Evolutionary conservation across 495 filamentous ascomycete species (phyloP).

Genomic region (Letharia columbiana): DNA sequence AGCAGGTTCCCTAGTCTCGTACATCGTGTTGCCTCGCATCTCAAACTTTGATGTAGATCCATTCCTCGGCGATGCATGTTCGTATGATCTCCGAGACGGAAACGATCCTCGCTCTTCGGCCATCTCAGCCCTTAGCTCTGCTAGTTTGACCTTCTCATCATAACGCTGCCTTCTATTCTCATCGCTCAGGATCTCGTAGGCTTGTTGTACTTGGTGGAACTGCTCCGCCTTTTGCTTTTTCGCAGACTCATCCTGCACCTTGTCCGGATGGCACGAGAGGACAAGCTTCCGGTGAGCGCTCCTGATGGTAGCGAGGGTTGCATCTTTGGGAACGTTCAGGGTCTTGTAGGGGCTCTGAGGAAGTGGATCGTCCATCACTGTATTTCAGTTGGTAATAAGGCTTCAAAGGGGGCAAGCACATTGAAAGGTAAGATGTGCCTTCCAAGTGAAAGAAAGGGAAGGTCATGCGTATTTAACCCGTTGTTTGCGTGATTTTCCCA

Average conservation of each 20-base stretch:
- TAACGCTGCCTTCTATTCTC: conserved; percentile 61
- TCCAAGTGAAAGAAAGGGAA: neutral
- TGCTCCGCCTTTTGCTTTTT: conserved; percentile 65
- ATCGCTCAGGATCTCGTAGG: conserved; percentile 86
- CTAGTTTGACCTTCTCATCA: conserved; percentile 64
- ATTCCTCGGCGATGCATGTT: conserved; percentile 15
- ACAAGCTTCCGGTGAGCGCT: conserved; percentile 83
- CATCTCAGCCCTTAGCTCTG: conserved; percentile 47
- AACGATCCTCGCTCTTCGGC: conserved; percentile 30
- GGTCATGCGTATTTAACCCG: conserved; percentile 9
- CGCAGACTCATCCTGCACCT: conserved; percentile 67
- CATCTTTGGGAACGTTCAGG: conserved; percentile 69
- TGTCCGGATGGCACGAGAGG: conserved; percentile 91
- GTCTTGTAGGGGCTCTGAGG: conserved; percentile 76
- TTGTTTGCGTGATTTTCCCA: conserved; percentile 16
- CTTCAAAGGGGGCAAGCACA: conserved; percentile 8
- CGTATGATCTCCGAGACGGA: conserved; percentile 13
- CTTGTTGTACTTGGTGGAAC: conserved; percentile 88
- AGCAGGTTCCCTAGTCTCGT: conserved; percentile 39
- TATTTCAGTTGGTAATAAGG: conserved; percentile 6
- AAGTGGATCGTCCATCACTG: conserved; percentile 52
- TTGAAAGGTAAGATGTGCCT: conserved; percentile 9
- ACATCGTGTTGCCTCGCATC: conserved; percentile 38
- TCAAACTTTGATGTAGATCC: conserved; percentile 30
- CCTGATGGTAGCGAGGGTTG: conserved; percentile 64